Evolutionary conservation across 1,284 basidiomycete genomes (phyloP).

Genomic region (Coniferiporia sulphurascens): DNA sequence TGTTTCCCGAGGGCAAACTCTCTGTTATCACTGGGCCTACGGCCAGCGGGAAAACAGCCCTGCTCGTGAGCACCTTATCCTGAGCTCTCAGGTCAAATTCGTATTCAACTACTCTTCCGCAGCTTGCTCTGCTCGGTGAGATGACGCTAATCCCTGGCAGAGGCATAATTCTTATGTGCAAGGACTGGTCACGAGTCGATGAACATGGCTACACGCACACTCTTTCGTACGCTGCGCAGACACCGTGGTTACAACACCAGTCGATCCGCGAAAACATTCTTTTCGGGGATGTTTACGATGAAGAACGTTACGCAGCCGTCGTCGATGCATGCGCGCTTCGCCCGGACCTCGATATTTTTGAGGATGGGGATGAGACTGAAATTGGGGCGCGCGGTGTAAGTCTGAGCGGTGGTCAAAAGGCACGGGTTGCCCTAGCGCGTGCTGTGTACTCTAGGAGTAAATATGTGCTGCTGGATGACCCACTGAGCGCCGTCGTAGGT

Average conservation of each 20-base stretch:
- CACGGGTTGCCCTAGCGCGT: constrained; percentile 64
- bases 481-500: constrained; percentile 63
- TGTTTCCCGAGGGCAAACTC: constrained; percentile 66
- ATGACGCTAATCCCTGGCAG: constrained; percentile 48
- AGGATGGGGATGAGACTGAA: constrained; percentile 66
- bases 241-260: constrained; percentile 76
- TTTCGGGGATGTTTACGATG: constrained; percentile 63
- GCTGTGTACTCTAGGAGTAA: constrained; percentile 64
- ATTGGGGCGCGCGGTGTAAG: constrained; percentile 54
- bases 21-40: constrained; percentile 69
- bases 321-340: constrained; percentile 68
- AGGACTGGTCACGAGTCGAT: constrained; percentile 55
- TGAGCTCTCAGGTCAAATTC: constrained; percentile 9
- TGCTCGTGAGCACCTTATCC: constrained; percentile 39
- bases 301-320: constrained; percentile 60
- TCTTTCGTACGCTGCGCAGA: constrained; percentile 81
- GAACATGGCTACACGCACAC: constrained; percentile 62
- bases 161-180: constrained; percentile 51
- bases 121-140: constrained; percentile 54
- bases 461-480: constrained; percentile 68
- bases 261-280: constrained; percentile 69
- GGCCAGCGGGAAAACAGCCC: constrained; percentile 76
- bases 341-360: constrained; percentile 68
- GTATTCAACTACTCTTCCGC: constrained; percentile 33
- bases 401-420: constrained; percentile 64